These are phyloP conservation scores for Epicoccum sorghinum DNA, from an alignment of 2,329 filamentous ascomycete species.

Conservation along the genomic window DNA sequence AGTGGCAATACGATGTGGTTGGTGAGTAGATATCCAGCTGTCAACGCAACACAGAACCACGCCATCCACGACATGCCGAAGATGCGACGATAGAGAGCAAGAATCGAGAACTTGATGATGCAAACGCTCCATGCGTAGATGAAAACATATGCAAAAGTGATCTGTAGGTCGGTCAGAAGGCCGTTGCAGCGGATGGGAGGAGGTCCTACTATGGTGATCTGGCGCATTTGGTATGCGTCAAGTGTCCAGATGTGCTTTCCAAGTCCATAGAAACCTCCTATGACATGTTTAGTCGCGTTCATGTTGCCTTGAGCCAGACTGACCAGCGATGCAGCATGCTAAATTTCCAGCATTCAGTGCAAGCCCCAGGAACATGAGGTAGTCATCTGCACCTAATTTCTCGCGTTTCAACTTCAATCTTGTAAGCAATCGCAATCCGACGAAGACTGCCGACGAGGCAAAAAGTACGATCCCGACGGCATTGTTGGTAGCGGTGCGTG, in stretches of 20 bases:
- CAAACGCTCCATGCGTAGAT: conserved; percentile 36
- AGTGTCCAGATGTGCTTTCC: conserved; percentile 36
- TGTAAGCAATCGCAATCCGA: conserved; percentile 25
- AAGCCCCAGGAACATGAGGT: conserved; percentile 32
- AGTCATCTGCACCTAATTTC: conserved; percentile 26
- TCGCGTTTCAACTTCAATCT: conserved; percentile 26
- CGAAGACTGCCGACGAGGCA: conserved; percentile 26
- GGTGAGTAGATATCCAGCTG: conserved; percentile 26
- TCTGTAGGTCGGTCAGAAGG: conserved; percentile 16
- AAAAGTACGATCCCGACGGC: conserved; percentile 31
- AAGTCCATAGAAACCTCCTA: conserved; percentile 30
- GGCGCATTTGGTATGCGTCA: conserved; percentile 28
- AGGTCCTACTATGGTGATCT: conserved; percentile 30
- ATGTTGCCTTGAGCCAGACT: neutral
- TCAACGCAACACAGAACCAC: conserved; percentile 26
- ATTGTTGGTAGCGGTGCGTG: conserved; percentile 28
- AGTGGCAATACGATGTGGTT: conserved; percentile 29
- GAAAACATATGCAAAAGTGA: conserved; percentile 34
- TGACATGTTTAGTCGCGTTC: neutral
- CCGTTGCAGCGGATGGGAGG: neutral
- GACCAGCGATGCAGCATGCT: conserved; percentile 33
- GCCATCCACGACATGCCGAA: conserved; percentile 33
- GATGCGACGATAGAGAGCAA: conserved; percentile 34
- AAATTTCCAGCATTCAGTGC: conserved; percentile 30
- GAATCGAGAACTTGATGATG: conserved; percentile 36